Evolutionary conservation across 2,329 filamentous ascomycete genomes (phyloP).

Genomic region (Monosporascus sp.): DNA sequence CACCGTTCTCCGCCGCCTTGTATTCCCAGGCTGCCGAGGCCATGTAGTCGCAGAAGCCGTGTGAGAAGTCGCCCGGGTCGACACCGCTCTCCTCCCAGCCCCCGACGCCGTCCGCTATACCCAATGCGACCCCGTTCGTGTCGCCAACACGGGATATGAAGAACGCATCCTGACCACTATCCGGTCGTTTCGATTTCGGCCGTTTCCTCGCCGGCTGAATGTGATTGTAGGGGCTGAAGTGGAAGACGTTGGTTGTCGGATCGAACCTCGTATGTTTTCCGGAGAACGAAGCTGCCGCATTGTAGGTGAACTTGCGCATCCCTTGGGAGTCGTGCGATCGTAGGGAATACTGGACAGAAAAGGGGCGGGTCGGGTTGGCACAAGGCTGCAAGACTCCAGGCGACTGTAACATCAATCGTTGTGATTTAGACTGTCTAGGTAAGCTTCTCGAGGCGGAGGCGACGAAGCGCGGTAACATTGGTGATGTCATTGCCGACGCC

Average conservation of each 20-base stretch:
- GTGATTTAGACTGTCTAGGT: neutral
- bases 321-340: slow-evolving; percentile 16
- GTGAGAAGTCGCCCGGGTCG: slow-evolving; percentile 92
- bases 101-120: slow-evolving; percentile 89
- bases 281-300: slow-evolving; percentile 69
- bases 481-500: neutral
- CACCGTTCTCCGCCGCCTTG: slow-evolving; percentile 23
- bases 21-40: slow-evolving; percentile 65
- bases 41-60: slow-evolving; percentile 92
- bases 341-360: slow-evolving; percentile 17
- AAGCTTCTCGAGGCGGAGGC: neutral
- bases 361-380: slow-evolving; percentile 11
- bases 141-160: slow-evolving; percentile 80
- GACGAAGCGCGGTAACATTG: neutral
- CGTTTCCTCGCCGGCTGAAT: slow-evolving; percentile 47
- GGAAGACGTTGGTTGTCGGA: slow-evolving; percentile 63
- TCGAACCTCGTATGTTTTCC: slow-evolving; percentile 67
- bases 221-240: slow-evolving; percentile 62
- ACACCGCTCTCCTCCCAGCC: slow-evolving; percentile 92
- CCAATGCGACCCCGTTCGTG: slow-evolving; percentile 70
- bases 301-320: slow-evolving; percentile 52
- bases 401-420: slow-evolving; percentile 9
- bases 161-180: slow-evolving; percentile 92
- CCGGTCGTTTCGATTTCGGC: slow-evolving; percentile 59
- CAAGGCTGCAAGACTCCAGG: slow-evolving; percentile 2